Evolutionary conservation across 2,329 filamentous ascomycete genomes (phyloP), one percentile per base, ranked within the genome.

Genomic region (Cordyceps tenuipes): DNA sequence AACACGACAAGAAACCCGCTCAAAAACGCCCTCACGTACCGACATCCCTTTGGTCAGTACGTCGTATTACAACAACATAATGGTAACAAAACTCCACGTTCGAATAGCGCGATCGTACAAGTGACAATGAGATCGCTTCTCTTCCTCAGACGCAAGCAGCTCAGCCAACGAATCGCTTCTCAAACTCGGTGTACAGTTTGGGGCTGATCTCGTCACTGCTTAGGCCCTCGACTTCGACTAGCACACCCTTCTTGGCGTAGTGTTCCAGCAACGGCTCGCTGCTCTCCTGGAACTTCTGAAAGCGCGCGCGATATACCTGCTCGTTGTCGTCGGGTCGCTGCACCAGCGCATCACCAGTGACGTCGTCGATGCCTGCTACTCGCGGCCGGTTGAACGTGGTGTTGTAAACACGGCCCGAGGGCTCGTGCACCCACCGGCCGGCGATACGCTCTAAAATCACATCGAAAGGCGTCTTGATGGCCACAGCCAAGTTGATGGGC

Each of bases 161-260:
- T 34, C 17, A 73, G 36, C 64, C 57, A 47, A 70, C 68, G 61
- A 97, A 97, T 60, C 88, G 82, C 69, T 78, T 83, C 75, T 90
- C 86, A 72, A 99, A 90, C 74, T 96, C 91, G 9, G 79, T 75
- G 69, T 91, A 89, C 31, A 99, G 79, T 77, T 91, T 86, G n/a
- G 94, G 94, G 58, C 83, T 92, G 67, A 99, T 99, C 76, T 97
- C 94, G 70, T 99, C 90, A 69, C 91, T 96, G 72, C 86, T 93
- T 74, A 92, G 84, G 23, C 94, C 94, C 66, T 90, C 80, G 4
- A 97, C 91, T 63, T 90, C 90, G 83, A 89, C 91, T 43, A 99
- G 76, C 13, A 96, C 86, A 10, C 90, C 91, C 71, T 88, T 88
- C 64, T 83, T 82, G 54, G 90, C 88, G 70, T 99, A 99, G 74